Evolutionary conservation across 176 grass and related monocot species (phyloP).

Genomic region (Otatea glauca): DNA sequence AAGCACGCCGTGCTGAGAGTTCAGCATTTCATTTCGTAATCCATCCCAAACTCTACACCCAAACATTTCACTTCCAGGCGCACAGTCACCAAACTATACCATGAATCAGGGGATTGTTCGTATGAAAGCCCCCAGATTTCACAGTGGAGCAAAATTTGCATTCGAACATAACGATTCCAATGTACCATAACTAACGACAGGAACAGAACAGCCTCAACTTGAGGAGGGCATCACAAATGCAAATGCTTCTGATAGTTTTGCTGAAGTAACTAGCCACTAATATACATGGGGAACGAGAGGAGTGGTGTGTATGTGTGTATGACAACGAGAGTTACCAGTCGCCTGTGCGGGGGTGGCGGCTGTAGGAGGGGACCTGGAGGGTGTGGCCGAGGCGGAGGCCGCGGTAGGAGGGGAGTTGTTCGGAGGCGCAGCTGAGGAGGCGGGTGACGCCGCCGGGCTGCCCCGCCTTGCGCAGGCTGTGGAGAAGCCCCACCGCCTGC

Average conservation of each 20-base stretch:
- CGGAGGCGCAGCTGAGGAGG: constrained; percentile 78
- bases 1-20: not conserved
- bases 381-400: constrained; percentile 82
- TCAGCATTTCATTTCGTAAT: not conserved
- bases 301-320: constrained; percentile 16
- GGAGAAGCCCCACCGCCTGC: constrained; percentile 92
- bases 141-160: not conserved
- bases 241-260: not conserved
- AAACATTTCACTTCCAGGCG: not conserved
- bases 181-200: not conserved
- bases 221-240: not conserved
- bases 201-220: not conserved
- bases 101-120: not conserved
- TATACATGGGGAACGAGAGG: not conserved
- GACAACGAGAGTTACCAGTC: constrained; percentile 70
- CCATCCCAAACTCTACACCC: not conserved
- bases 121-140: not conserved
- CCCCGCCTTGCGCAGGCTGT: constrained; percentile 77
- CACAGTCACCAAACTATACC: not conserved
- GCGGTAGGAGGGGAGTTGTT: constrained; percentile 69
- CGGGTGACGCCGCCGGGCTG: constrained; percentile 83
- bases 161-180: not conserved
- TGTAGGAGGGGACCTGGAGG: constrained; percentile 83
- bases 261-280: not conserved
- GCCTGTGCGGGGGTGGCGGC: constrained; percentile 80